phyloP scores from a whole-genome alignment of 306 rosid species.

The Vigna angularis region DNA sequence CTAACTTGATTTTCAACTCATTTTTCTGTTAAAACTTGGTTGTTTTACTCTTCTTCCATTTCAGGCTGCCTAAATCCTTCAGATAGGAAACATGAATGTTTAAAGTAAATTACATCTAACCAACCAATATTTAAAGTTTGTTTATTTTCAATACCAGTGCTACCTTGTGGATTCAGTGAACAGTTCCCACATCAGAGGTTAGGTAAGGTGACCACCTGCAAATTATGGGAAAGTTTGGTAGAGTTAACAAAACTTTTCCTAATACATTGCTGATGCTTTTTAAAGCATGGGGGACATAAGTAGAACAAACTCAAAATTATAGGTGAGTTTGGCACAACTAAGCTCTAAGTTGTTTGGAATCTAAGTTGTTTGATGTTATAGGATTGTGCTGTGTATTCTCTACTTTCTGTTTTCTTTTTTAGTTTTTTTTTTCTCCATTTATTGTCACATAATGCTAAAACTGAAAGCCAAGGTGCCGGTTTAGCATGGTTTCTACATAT shows the following conservation, averaged over 20 bases:
- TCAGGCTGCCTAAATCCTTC: background rate
- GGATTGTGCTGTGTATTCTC: constrained; percentile 11
- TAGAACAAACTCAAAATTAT: constrained; percentile 1
- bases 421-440: no score
- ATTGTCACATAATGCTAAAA: no score
- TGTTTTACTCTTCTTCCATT: constrained; percentile 13
- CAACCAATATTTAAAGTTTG: background rate
- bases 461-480: no score
- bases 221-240: background rate
- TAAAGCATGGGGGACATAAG: background rate
- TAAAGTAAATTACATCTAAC: background rate
- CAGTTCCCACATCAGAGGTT: background rate
- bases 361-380: constrained; percentile 15
- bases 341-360: background rate
- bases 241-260: background rate
- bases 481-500: no score
- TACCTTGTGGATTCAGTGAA: background rate
- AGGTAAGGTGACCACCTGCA: constrained; percentile 16
- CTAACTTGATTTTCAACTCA: constrained; percentile 18
- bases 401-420: background rate
- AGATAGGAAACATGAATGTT: background rate
- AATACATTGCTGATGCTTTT: background rate
- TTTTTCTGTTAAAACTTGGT: constrained; percentile 11
- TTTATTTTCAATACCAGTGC: background rate
- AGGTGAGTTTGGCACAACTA: constrained; percentile 4